Conservation (phyloP, 23 red algal genomes). For the Pyropia haitanensis region DNA sequence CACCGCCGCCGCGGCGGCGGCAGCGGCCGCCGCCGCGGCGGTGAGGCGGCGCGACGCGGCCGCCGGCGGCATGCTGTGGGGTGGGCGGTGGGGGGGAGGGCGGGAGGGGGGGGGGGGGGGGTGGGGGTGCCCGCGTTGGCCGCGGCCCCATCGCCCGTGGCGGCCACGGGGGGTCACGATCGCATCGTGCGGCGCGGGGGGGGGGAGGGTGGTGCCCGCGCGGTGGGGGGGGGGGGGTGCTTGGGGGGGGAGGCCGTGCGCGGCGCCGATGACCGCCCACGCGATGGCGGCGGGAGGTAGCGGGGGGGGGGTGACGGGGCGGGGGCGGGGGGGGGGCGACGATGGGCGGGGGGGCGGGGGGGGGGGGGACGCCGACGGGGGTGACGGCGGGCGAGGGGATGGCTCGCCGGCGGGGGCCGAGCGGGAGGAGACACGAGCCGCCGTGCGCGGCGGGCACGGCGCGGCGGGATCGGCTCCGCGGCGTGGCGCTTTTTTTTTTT, state of each 20-base stretch:
- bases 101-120: background rate
- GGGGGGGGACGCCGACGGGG: constrained; percentile 12
- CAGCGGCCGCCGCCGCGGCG: background rate
- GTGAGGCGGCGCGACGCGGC: constrained; percentile 4
- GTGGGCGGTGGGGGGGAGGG: background rate
- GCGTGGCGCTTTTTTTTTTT: no score
- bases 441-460: no score
- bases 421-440: no score
- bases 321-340: background rate
- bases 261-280: background rate
- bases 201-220: background rate
- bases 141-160: background rate
- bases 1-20: background rate
- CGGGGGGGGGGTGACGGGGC: constrained; percentile 1
- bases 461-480: no score
- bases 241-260: background rate
- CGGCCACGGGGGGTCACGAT: background rate
- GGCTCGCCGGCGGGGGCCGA: no score
- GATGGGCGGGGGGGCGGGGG: constrained; percentile 5
- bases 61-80: background rate
- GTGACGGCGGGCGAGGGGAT: no score
- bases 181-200: constrained; percentile 2
- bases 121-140: background rate
- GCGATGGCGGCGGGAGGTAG: background rate
- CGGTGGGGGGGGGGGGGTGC: constrained; percentile 1